These are phyloP conservation scores for Physcomitrium patens DNA, from an alignment of 225 moss, liverwort and hornwort genomes.

Conservation along the genomic window DNA sequence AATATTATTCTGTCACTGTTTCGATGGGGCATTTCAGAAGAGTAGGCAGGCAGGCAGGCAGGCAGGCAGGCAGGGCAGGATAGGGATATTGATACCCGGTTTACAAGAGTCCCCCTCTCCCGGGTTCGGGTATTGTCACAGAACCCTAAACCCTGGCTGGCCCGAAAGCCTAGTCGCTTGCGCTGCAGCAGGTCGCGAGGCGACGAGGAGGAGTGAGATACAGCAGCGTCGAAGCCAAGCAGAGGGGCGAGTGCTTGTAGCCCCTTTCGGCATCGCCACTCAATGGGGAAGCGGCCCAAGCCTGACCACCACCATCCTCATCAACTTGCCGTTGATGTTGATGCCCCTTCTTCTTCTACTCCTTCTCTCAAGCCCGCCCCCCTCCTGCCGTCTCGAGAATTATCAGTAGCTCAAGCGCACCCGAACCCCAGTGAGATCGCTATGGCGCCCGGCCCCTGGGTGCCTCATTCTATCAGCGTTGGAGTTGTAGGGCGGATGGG, in stretches of 20 bases:
- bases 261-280: background rate
- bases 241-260: accelerated
- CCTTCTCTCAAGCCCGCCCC: background rate
- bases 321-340: background rate
- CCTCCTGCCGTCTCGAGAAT: too few species aligned
- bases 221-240: too few species aligned
- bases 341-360: background rate
- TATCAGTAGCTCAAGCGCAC: background rate
- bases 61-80: too few species aligned
- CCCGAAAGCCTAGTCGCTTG: background rate
- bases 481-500: constrained; percentile 27
- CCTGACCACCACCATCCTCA: background rate
- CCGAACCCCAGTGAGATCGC: constrained; percentile 3
- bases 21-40: too few species aligned
- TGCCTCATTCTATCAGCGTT: constrained; percentile 25
- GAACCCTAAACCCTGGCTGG: constrained; percentile 19
- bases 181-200: background rate
- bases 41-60: too few species aligned
- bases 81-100: too few species aligned
- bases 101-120: too few species aligned
- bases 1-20: too few species aligned
- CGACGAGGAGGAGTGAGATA: too few species aligned
- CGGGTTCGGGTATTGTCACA: background rate
- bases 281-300: constrained; percentile 35
- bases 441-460: constrained; percentile 58